Percentiles rank a stretch among this genome's conserved stretches.
Conservation (phyloP, 2,329 filamentous ascomycete species). For the Nigrograna mackinnonii region DNA sequence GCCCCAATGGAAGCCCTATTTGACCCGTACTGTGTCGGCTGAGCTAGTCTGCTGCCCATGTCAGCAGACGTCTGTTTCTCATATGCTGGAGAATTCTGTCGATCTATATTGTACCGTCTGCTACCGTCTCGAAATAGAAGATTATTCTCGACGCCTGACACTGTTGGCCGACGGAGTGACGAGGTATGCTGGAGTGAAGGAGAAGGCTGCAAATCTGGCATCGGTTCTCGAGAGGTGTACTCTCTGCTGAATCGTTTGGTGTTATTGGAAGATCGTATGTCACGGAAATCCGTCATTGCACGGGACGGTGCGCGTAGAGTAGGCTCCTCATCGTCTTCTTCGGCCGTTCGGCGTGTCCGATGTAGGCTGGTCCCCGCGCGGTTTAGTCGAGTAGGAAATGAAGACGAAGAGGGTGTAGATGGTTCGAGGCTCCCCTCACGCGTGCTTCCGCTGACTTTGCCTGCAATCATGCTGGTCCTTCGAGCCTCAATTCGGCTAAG, state of each 20-base stretch:
- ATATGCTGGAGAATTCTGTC: slow-evolving; percentile 32
- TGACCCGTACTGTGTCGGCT: slow-evolving; percentile 22
- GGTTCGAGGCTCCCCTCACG: slow-evolving; percentile 34
- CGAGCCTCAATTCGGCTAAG: slow-evolving; percentile 51
- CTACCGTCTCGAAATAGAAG: slow-evolving; percentile 29
- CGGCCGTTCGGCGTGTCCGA: slow-evolving; percentile 34
- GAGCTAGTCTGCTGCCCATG: slow-evolving; percentile 16
- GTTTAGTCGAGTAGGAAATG: slow-evolving; percentile 30
- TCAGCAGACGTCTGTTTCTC: slow-evolving; percentile 30
- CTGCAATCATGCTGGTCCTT: slow-evolving; percentile 36
- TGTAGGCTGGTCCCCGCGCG: slow-evolving; percentile 44
- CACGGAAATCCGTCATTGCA: slow-evolving; percentile 50
- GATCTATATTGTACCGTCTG: slow-evolving; percentile 29
- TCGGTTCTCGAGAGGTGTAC: slow-evolving; percentile 40
- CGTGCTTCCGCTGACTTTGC: slow-evolving; percentile 21
- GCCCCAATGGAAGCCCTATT: slow-evolving; percentile 33
- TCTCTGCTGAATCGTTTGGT: slow-evolving; percentile 30
- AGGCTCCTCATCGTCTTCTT: slow-evolving; percentile 42
- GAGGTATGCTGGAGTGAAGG: slow-evolving; percentile 30
- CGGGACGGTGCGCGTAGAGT: slow-evolving; percentile 51
- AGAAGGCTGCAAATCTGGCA: slow-evolving; percentile 38
- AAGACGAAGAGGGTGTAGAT: slow-evolving; percentile 21
- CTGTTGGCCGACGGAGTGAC: slow-evolving; percentile 33
- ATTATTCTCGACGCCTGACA: slow-evolving; percentile 24
- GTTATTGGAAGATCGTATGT: slow-evolving; percentile 27